Conservation (phyloP, 805 yeast species). For the Geotrichum ghanense region DNA sequence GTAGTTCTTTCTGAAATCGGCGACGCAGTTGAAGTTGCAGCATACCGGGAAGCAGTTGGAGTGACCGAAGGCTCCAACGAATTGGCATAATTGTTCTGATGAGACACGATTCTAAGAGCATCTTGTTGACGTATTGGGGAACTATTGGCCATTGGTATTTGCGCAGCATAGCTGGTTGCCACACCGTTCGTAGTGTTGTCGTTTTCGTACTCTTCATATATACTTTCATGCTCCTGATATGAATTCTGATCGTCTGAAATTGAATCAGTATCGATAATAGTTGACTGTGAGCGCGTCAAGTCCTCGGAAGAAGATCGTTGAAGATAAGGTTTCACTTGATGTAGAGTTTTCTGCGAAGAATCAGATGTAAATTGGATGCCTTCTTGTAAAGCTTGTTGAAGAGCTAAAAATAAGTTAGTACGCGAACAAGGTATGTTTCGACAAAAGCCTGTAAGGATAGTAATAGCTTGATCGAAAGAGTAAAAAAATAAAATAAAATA, state of each 20-base stretch:
- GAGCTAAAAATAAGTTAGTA: background rate
- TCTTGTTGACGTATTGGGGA: background rate
- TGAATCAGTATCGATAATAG: background rate
- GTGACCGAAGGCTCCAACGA: background rate
- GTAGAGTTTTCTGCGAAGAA: constrained; percentile 2
- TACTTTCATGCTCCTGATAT: background rate
- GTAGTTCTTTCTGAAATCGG: background rate
- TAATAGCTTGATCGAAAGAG: too few relatives aligned
- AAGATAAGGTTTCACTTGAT: constrained; percentile 1
- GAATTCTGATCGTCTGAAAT: background rate
- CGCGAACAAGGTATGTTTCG: too few relatives aligned
- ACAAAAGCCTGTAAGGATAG: too few relatives aligned
- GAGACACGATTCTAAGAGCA: background rate
- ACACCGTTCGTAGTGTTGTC: background rate
- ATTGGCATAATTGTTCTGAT: background rate
- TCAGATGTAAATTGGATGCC: constrained; percentile 2
- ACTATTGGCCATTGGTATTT: background rate
- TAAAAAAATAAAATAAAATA: too few relatives aligned
- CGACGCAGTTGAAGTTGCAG: background rate
- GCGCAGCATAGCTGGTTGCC: background rate
- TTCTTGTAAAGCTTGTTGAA: background rate
- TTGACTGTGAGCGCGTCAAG: constrained; percentile 1
- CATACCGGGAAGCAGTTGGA: background rate
- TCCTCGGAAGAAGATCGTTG: background rate
- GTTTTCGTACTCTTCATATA: background rate